phyloP scores from a whole-genome alignment of 2,329 filamentous ascomycete species.

The Hymenoscyphus albidus region DNA sequence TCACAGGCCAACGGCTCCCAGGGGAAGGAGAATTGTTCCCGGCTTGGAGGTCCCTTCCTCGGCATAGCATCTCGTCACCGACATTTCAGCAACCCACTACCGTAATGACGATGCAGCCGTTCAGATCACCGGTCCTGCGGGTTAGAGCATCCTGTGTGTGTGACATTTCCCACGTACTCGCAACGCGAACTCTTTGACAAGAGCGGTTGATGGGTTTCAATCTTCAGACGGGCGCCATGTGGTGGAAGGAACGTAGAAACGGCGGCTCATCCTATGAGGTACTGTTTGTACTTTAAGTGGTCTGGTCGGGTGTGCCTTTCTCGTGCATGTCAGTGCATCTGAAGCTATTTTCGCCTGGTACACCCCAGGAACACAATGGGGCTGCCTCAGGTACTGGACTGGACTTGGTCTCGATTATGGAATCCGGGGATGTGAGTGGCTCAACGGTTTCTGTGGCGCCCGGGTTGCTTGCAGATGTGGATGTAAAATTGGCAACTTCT shows the following conservation, averaged over 20 bases:
- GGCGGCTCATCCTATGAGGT: slow-evolving; percentile 2
- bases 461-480: slow-evolving; percentile 1
- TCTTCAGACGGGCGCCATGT: too few species aligned
- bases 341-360: background rate
- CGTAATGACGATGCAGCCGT: background rate
- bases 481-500: slow-evolving; percentile 1
- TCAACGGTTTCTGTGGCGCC: background rate
- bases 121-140: background rate
- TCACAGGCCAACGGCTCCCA: too few species aligned
- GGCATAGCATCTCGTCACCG: background rate
- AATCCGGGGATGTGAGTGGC: background rate
- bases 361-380: background rate
- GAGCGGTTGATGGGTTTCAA: background rate
- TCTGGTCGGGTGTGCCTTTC: background rate
- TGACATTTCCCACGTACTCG: background rate
- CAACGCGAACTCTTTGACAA: background rate
- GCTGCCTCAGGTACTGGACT: background rate
- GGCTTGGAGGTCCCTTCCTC: background rate
- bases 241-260: background rate
- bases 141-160: background rate
- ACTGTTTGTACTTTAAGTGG: background rate
- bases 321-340: too few species aligned
- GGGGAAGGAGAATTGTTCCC: background rate
- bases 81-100: background rate
- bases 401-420: background rate